phyloP scores from a whole-genome alignment of 2,329 filamentous ascomycete species.

The Neofusicoccum sp. region DNA sequence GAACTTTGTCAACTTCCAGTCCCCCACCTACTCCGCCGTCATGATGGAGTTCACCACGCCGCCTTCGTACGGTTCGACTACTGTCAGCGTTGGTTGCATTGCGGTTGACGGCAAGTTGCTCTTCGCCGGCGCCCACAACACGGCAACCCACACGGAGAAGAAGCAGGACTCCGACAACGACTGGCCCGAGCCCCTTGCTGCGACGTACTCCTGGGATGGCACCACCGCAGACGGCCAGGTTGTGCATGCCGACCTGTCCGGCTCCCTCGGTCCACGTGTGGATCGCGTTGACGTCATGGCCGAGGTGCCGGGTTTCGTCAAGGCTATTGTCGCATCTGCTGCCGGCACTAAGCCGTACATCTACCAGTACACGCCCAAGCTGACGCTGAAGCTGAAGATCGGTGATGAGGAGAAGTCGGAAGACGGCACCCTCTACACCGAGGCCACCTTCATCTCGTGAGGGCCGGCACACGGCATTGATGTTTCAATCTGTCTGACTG shows the following conservation, averaged over 20 bases:
- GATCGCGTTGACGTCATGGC: conserved; percentile 96
- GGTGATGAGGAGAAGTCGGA: conserved; percentile 77
- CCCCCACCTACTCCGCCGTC: conserved; percentile 78
- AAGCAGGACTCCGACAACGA: conserved; percentile 74
- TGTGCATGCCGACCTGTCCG: conserved; percentile 68
- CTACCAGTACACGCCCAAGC: conserved; percentile 81
- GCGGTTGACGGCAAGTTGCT: conserved; percentile 79
- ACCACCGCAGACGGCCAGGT: conserved; percentile 72
- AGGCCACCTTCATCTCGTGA: conserved; percentile 90
- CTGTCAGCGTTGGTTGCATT: conserved; percentile 79
- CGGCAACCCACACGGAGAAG: conserved; percentile 66
- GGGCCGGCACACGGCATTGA: neutral
- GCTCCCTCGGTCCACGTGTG: conserved; percentile 63
- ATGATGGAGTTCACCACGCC: conserved; percentile 97
- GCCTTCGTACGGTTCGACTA: conserved; percentile 82
- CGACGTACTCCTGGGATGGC: conserved; percentile 76
- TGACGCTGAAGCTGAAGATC: conserved; percentile 78
- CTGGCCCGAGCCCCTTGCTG: conserved; percentile 81
- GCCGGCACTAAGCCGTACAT: conserved; percentile 96
- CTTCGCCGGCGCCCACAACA: conserved; percentile 64
- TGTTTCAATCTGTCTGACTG: neutral
- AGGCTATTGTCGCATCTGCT: conserved; percentile 83
- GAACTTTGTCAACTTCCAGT: conserved; percentile 93
- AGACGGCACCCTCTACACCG: conserved; percentile 75
- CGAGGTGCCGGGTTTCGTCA: conserved; percentile 92